phyloP scores from a whole-genome alignment of 768 basidiomycete genomes.

The Obba rivulosa region DNA sequence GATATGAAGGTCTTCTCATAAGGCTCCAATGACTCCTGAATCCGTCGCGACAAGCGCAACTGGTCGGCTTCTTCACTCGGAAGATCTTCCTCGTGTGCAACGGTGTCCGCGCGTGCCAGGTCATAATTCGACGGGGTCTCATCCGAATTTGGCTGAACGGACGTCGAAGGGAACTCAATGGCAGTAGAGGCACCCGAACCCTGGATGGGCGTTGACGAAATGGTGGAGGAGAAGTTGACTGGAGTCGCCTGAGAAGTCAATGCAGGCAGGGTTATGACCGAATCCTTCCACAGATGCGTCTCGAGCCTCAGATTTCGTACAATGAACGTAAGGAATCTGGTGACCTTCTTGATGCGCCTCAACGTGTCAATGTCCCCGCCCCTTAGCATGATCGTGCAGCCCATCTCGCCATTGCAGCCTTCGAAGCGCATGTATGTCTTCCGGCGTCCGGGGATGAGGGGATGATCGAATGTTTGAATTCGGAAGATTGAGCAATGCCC shows the following conservation, averaged over 20 bases:
- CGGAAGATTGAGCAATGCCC: slow-evolving; percentile 85
- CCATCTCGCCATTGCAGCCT: slow-evolving; percentile 88
- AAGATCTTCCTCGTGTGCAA: slow-evolving; percentile 30
- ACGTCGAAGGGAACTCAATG: not conserved
- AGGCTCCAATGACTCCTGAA: slow-evolving; percentile 76
- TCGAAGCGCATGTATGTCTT: slow-evolving; percentile 99
- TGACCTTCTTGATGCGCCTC: slow-evolving; percentile 84
- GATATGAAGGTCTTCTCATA: slow-evolving; percentile 88
- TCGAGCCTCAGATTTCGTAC: slow-evolving; percentile 93
- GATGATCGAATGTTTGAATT: slow-evolving; percentile 92
- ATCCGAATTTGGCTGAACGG: not conserved
- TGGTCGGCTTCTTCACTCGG: slow-evolving; percentile 72
- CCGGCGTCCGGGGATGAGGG: slow-evolving; percentile 85
- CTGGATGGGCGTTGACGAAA: slow-evolving; percentile 8
- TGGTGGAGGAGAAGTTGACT: slow-evolving; percentile 18
- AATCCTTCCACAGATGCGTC: slow-evolving; percentile 90
- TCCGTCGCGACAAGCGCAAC: slow-evolving; percentile 64
- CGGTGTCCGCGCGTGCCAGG: too few relatives aligned
- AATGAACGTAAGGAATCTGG: slow-evolving; percentile 86
- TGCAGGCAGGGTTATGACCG: slow-evolving; percentile 67
- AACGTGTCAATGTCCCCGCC: slow-evolving; percentile 82
- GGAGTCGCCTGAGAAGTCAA: slow-evolving; percentile 66
- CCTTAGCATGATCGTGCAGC: slow-evolving; percentile 89
- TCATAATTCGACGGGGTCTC: not conserved
- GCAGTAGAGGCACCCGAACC: slow-evolving; percentile 3